Percentiles rank a stretch among this genome's conserved stretches.
Conservation (phyloP, 1,139 yeast species). For the Spencermartinsiella ligniputridi region DNA sequence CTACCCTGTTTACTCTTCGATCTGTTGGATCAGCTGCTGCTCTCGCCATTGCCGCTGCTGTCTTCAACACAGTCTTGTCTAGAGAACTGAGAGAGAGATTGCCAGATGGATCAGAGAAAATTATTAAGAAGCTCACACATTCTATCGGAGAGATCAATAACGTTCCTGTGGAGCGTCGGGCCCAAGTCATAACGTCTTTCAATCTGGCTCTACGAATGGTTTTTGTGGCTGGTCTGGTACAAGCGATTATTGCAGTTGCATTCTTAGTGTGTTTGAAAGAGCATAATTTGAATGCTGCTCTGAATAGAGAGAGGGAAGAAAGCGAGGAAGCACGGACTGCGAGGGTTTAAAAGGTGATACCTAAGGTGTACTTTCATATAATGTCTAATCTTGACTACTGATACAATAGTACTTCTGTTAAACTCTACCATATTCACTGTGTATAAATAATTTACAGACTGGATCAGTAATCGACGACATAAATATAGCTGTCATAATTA, state of each 20-base stretch:
- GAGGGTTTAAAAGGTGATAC: too few species aligned
- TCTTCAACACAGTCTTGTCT: constrained; percentile 46
- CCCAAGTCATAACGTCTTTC: constrained; percentile 53
- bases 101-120: not conserved
- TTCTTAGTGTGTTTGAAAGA: not conserved
- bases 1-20: constrained; percentile 70
- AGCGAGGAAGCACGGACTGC: too few species aligned
- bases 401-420: too few species aligned
- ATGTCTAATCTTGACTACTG: too few species aligned
- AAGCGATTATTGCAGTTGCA: constrained; percentile 40
- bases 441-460: too few species aligned
- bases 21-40: constrained; percentile 73
- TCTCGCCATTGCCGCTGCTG: constrained; percentile 62
- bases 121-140: not conserved
- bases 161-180: not conserved
- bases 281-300: not conserved
- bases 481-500: too few species aligned
- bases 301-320: not conserved
- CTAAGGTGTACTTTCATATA: too few species aligned
- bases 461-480: too few species aligned
- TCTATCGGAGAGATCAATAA: not conserved
- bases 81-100: constrained; percentile 32
- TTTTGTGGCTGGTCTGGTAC: constrained; percentile 88
- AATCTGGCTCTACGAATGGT: constrained; percentile 97
- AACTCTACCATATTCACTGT: too few species aligned